Conservation (phyloP, 176 grass and related monocot species). For the Oryza meridionalis region DNA sequence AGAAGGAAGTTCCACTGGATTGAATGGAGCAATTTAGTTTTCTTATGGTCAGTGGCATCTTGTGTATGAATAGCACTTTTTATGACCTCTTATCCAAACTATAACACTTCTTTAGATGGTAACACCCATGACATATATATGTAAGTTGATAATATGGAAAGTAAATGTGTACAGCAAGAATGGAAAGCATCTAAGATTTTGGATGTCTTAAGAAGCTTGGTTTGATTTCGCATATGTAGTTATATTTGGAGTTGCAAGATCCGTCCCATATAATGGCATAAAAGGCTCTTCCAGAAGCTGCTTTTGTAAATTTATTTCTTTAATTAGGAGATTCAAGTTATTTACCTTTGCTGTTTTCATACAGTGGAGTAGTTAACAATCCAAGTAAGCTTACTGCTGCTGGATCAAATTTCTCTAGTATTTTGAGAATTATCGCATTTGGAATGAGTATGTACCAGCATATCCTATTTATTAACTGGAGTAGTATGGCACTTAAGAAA, state of each 20-base stretch:
- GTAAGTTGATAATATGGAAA: constrained; percentile 15
- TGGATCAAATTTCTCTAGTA: not conserved
- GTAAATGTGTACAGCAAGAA: not conserved
- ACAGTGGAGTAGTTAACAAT: not conserved
- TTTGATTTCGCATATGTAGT: not conserved
- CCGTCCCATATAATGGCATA: not conserved
- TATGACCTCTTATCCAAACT: no score
- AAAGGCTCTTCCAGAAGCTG: not conserved
- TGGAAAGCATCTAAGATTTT: constrained; percentile 6
- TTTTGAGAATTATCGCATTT: constrained; percentile 27
- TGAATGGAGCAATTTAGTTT: not conserved
- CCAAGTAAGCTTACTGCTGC: not conserved
- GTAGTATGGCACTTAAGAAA: not conserved
- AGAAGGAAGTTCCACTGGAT: not conserved
- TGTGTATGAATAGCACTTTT: not conserved
- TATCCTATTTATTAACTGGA: constrained; percentile 3
- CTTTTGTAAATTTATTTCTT: constrained; percentile 6
- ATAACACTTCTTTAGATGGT: constrained; percentile 10
- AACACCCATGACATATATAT: not conserved
- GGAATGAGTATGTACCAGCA: not conserved
- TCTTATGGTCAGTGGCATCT: not conserved
- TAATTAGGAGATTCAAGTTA: not conserved
- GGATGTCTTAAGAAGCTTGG: not conserved
- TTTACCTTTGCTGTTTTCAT: not conserved
- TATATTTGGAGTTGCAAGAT: not conserved